phyloP scores from a whole-genome alignment of 1,139 yeast genomes.

The Taphrina betulina region DNA sequence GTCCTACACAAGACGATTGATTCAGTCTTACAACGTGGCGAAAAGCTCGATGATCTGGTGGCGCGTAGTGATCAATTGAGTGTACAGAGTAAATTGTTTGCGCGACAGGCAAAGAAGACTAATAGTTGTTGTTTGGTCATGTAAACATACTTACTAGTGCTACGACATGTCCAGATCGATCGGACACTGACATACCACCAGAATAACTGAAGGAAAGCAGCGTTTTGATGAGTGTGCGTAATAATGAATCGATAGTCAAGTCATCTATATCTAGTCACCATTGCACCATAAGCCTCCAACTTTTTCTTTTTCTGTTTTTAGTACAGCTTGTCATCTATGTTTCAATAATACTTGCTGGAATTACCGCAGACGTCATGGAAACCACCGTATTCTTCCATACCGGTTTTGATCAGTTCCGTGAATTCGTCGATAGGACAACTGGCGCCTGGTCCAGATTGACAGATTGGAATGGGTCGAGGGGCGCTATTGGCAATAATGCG shows the following conservation, averaged over 20 bases:
- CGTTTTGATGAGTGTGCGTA: too few relatives aligned
- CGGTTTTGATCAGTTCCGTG: constrained; percentile 19
- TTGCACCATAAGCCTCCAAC: too few relatives aligned
- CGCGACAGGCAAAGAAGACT: constrained; percentile 81
- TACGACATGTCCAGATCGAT: too few relatives aligned
- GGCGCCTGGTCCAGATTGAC: constrained; percentile 28
- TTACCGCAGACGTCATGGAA: constrained; percentile 25
- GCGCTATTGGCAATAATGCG: constrained; percentile 31
- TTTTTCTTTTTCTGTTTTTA: too few relatives aligned
- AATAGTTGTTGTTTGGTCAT: constrained; percentile 89
- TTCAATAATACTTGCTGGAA: background rate
- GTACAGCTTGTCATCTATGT: too few relatives aligned
- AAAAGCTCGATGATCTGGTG: constrained; percentile 86
- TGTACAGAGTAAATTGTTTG: constrained; percentile 85
- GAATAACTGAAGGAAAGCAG: too few relatives aligned
- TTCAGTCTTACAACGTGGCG: constrained; percentile 91
- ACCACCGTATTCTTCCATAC: constrained; percentile 20
- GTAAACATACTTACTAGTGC: too few relatives aligned
- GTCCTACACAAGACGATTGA: constrained; percentile 95
- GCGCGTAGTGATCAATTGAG: constrained; percentile 93
- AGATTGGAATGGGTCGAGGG: constrained; percentile 26
- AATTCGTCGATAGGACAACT: constrained; percentile 30
- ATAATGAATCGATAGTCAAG: too few relatives aligned
- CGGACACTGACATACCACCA: too few relatives aligned
- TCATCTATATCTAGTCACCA: too few relatives aligned